Percentiles rank a stretch among this genome's conserved stretches.
phyloP scores from a whole-genome alignment of 108 stramenopile genomes.

The Conticribra weissflogii region DNA sequence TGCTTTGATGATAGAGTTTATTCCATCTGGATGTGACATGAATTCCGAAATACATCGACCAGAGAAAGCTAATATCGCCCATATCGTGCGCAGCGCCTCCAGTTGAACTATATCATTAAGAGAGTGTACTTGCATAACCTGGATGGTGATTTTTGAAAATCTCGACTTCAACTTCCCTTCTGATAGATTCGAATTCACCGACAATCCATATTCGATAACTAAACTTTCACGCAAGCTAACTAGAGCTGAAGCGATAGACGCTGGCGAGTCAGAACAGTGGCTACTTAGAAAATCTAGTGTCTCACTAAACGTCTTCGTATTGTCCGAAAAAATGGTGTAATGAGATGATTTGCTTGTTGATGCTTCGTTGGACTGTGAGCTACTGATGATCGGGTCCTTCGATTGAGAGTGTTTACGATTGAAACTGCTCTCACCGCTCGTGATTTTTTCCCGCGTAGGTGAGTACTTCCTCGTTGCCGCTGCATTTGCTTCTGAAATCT shows the following conservation, averaged over 20 bases:
- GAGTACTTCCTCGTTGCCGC: neutral
- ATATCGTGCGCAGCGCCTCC: slow-evolving; percentile 21
- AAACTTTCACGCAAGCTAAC: neutral
- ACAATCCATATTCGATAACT: neutral
- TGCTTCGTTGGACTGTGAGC: no score
- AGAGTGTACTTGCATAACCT: slow-evolving; percentile 9
- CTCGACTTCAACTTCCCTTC: neutral
- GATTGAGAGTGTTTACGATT: no score
- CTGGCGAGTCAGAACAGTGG: neutral
- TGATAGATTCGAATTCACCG: neutral
- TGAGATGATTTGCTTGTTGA: no score
- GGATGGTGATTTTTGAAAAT: neutral
- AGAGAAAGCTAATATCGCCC: slow-evolving; percentile 13
- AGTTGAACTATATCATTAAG: slow-evolving; percentile 19
- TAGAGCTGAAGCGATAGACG: neutral
- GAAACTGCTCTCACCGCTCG: no score
- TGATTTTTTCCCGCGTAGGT: no score
- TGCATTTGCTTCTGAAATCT: neutral
- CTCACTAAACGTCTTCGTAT: neutral
- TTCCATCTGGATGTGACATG: slow-evolving; percentile 8
- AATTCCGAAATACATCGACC: slow-evolving; percentile 15
- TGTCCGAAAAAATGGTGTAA: no score
- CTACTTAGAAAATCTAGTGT: neutral
- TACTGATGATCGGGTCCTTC: no score
- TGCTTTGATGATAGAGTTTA: slow-evolving; percentile 10